phyloP scores from a whole-genome alignment of 2,329 filamentous ascomycete species.

The Pseudopithomyces maydicus region DNA sequence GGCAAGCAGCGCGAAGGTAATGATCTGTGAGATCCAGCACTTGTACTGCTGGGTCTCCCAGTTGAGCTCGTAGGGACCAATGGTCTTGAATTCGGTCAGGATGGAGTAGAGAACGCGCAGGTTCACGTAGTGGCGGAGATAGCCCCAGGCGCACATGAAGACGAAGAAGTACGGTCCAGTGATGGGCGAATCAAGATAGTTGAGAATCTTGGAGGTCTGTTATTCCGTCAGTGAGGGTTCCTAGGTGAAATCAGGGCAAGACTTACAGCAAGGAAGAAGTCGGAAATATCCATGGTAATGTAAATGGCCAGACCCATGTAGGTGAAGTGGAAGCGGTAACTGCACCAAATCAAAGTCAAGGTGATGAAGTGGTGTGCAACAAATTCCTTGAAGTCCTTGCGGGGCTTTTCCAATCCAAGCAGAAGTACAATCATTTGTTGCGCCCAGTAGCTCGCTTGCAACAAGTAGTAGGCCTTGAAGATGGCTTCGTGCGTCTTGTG shows the following conservation, averaged over 20 bases:
- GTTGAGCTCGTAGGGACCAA: slow-evolving; percentile 76
- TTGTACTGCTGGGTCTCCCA: slow-evolving; percentile 81
- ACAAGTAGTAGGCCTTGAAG: slow-evolving; percentile 96
- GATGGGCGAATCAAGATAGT: slow-evolving; percentile 81
- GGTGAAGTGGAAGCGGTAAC: slow-evolving; percentile 96
- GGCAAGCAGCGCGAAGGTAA: slow-evolving; percentile 68
- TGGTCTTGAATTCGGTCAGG: slow-evolving; percentile 74
- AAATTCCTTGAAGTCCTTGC: slow-evolving; percentile 94
- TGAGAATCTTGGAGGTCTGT: slow-evolving; percentile 86
- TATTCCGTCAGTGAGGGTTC: not conserved
- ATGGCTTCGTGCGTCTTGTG: slow-evolving; percentile 77
- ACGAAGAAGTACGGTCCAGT: slow-evolving; percentile 83
- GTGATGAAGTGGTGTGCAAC: slow-evolving; percentile 92
- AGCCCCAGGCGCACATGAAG: slow-evolving; percentile 86
- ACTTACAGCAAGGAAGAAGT: slow-evolving; percentile 91
- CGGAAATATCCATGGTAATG: slow-evolving; percentile 90
- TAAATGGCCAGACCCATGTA: slow-evolving; percentile 94
- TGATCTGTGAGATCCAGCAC: slow-evolving; percentile 70
- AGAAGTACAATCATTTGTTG: slow-evolving; percentile 90
- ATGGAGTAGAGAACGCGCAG: slow-evolving; percentile 76
- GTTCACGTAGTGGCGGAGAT: slow-evolving; percentile 86
- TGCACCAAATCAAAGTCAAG: slow-evolving; percentile 78
- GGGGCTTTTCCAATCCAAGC: slow-evolving; percentile 86
- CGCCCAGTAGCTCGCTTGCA: slow-evolving; percentile 93
- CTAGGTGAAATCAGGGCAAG: not conserved